Percentiles rank a stretch among this genome's conserved stretches.
These are phyloP conservation scores for Saccharomyces hybrid DNA, from an alignment of 1,139 yeast species.

Conservation along the genomic window DNA sequence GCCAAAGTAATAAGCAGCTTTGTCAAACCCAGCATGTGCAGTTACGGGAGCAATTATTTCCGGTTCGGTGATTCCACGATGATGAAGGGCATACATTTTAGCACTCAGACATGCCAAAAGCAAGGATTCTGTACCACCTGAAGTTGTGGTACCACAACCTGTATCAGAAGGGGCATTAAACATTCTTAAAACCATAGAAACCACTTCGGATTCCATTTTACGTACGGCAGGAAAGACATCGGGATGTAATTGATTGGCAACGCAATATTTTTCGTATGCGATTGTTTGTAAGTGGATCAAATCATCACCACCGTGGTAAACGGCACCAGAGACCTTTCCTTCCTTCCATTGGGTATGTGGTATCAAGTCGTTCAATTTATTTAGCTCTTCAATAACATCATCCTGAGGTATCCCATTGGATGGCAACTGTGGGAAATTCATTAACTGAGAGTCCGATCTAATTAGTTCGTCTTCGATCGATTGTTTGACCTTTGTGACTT, in stretches of 20 bases:
- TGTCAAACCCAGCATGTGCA: conserved; percentile 91
- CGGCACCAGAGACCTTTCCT: conserved; percentile 91
- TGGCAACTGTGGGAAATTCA: conserved; percentile 48
- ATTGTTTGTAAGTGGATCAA: conserved; percentile 62
- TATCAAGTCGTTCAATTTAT: conserved; percentile 37
- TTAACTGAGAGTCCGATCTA: conserved; percentile 40
- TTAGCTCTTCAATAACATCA: conserved; percentile 42
- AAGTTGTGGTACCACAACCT: conserved; percentile 84
- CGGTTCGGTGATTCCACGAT: conserved; percentile 59
- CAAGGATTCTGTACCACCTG: conserved; percentile 96
- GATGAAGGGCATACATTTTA: conserved; percentile 45
- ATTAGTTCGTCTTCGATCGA: conserved; percentile 51
- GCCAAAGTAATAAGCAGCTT: conserved; percentile 86
- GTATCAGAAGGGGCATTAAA: conserved; percentile 59
- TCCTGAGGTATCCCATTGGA: conserved; percentile 43
- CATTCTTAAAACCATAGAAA: conserved; percentile 74
- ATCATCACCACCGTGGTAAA: conserved; percentile 86
- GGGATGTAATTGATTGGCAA: conserved; percentile 92
- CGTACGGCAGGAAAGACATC: conserved; percentile 95
- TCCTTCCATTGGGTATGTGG: conserved; percentile 72
- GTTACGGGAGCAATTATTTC: conserved; percentile 87
- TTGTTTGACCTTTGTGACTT: conserved; percentile 42
- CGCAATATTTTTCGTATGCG: conserved; percentile 69
- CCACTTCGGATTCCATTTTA: conserved; percentile 94
- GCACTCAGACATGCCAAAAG: conserved; percentile 83